phyloP scores from a whole-genome alignment of 2,329 filamentous ascomycete species.

The Neonectria sp. region DNA sequence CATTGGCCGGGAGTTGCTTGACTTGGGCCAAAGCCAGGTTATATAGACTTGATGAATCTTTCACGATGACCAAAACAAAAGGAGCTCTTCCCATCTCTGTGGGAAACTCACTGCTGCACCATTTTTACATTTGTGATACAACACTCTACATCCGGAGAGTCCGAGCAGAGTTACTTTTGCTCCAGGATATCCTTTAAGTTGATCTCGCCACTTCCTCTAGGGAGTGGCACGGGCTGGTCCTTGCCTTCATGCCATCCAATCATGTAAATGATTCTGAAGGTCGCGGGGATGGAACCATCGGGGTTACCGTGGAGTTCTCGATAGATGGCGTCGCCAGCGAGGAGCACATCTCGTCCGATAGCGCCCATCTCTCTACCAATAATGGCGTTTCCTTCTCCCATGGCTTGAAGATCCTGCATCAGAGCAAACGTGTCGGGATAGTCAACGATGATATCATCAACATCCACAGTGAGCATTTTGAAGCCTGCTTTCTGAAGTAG shows the following conservation, averaged over 20 bases:
- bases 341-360: constrained; percentile 85
- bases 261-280: constrained; percentile 97
- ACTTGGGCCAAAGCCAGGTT: constrained; percentile 30
- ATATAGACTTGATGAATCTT: constrained; percentile 40
- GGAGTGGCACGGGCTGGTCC: constrained; percentile 83
- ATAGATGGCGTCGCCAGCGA: constrained; percentile 93
- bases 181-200: constrained; percentile 87
- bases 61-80: constrained; percentile 21
- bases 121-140: constrained; percentile 26
- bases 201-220: constrained; percentile 87
- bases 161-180: constrained; percentile 53
- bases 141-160: constrained; percentile 24
- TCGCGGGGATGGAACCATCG: constrained; percentile 85
- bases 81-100: background rate
- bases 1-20: constrained; percentile 20
- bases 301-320: constrained; percentile 87
- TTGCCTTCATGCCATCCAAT: constrained; percentile 95
- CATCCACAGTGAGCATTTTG: constrained; percentile 95
- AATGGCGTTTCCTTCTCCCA: constrained; percentile 96
- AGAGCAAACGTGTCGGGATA: constrained; percentile 91
- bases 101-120: background rate
- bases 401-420: constrained; percentile 94
- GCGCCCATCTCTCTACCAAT: constrained; percentile 85
- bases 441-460: constrained; percentile 97
- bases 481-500: constrained; percentile 90